phyloP scores from a whole-genome alignment of 768 basidiomycete species.

The Pleurotus eryngii region DNA sequence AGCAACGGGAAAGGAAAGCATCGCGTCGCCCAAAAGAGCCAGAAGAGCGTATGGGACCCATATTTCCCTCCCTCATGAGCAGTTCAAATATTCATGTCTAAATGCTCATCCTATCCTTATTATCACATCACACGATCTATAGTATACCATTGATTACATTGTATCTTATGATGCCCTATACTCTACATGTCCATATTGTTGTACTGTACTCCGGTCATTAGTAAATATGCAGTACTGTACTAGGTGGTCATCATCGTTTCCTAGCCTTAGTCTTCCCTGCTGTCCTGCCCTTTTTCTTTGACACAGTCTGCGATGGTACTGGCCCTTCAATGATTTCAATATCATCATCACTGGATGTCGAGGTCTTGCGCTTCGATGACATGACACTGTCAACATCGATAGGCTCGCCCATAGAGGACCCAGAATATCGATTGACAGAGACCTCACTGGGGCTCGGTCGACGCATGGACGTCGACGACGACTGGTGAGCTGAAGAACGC shows the following conservation, averaged over 20 bases:
- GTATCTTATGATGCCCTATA: background rate
- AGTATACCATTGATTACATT: background rate
- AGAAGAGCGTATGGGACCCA: conserved; percentile 38
- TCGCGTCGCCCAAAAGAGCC: conserved; percentile 1
- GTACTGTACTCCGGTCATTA: too few relatives aligned
- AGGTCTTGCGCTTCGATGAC: conserved; percentile 51
- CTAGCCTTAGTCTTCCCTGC: conserved; percentile 37
- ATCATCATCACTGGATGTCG: conserved; percentile 48
- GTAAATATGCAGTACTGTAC: too few relatives aligned
- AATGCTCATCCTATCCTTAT: background rate
- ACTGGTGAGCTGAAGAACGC: conserved; percentile 36
- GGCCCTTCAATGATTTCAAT: conserved; percentile 51
- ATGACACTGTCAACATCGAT: conserved; percentile 39
- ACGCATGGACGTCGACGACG: conserved; percentile 46
- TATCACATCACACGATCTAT: background rate
- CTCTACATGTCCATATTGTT: conserved; percentile 2
- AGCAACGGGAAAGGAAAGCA: conserved; percentile 20
- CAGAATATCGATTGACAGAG: conserved; percentile 36
- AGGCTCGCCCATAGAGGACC: conserved; percentile 39
- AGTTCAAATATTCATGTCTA: too few relatives aligned
- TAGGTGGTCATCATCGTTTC: conserved; percentile 30
- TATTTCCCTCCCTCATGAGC: conserved; percentile 32
- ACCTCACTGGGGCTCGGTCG: conserved; percentile 47
- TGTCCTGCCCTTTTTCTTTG: conserved; percentile 34
- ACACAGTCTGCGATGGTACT: conserved; percentile 20